These are phyloP conservation scores for Tricholoma terreum DNA, from an alignment of 768 basidiomycete genomes.

Conservation along the genomic window DNA sequence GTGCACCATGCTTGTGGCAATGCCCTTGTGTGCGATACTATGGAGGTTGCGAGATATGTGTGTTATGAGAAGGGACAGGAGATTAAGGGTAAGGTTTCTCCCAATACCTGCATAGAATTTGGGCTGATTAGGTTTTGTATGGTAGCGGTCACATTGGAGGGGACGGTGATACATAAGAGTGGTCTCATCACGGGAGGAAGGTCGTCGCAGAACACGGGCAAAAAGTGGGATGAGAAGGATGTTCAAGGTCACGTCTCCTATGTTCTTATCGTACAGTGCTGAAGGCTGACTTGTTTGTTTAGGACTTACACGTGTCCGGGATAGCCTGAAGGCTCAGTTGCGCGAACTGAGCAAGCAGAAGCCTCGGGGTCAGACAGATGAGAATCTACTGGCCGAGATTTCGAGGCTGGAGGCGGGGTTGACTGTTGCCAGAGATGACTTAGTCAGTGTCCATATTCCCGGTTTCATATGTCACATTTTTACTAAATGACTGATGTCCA, in stretches of 20 bases:
- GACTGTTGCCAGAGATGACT: slow-evolving; percentile 75
- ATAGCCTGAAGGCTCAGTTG: slow-evolving; percentile 69
- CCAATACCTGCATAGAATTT: neutral
- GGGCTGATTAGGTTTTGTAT: neutral
- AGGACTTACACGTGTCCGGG: slow-evolving; percentile 58
- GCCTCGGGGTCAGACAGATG: slow-evolving; percentile 81
- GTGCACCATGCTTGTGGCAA: slow-evolving; percentile 97
- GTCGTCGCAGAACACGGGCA: slow-evolving; percentile 68
- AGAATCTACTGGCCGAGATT: slow-evolving; percentile 72
- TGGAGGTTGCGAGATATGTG: slow-evolving; percentile 88
- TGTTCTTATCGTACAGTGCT: neutral
- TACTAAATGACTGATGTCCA: slow-evolving; percentile 23
- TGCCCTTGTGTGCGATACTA: slow-evolving; percentile 90
- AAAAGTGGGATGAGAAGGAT: slow-evolving; percentile 95
- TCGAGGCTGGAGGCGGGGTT: slow-evolving; percentile 76
- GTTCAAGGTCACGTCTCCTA: slow-evolving; percentile 58
- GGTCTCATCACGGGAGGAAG: slow-evolving; percentile 96
- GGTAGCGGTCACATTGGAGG: slow-evolving; percentile 91
- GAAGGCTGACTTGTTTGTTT: neutral
- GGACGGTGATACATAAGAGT: slow-evolving; percentile 96
- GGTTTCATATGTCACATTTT: slow-evolving; percentile 1
- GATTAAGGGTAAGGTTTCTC: slow-evolving; percentile 76
- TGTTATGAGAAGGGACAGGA: slow-evolving; percentile 95
- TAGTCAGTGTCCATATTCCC: slow-evolving; percentile 45
- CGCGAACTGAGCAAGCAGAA: slow-evolving; percentile 82